Percentiles rank a stretch among this genome's conserved stretches.
Conservation (phyloP, 2,329 filamentous ascomycete species). For the Paraphoma sp. region DNA sequence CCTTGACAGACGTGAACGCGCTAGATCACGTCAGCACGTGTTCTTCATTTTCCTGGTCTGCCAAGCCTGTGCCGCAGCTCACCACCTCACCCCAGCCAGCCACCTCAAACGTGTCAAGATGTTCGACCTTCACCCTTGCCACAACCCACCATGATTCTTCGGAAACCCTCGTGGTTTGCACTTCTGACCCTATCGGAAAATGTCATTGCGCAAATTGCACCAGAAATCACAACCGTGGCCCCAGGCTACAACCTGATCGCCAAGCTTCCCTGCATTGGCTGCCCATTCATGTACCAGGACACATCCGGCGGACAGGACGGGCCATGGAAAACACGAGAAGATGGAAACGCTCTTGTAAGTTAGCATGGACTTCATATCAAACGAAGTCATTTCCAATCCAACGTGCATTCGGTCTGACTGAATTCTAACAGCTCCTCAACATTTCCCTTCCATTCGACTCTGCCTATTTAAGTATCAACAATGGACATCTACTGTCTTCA, state of each 20-base stretch:
- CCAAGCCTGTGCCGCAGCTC: constrained; percentile 16
- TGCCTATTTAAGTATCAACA: constrained; percentile 34
- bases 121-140: background rate
- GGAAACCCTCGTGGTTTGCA: constrained; percentile 10
- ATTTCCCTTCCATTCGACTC: constrained; percentile 38
- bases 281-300: constrained; percentile 42
- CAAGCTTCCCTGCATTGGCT: constrained; percentile 41
- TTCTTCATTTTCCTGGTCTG: background rate
- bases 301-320: constrained; percentile 29
- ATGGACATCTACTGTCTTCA: constrained; percentile 23
- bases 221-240: constrained; percentile 37
- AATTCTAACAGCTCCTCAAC: constrained; percentile 32
- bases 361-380: too few relatives aligned
- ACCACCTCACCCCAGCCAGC: background rate
- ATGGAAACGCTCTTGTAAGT: constrained; percentile 37
- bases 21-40: background rate
- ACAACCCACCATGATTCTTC: constrained; percentile 21
- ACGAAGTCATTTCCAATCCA: too few relatives aligned
- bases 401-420: too few relatives aligned
- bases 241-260: constrained; percentile 42
- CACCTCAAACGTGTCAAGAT: constrained; percentile 18
- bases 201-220: constrained; percentile 26
- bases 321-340: constrained; percentile 31
- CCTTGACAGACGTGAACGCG: background rate
- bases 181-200: constrained; percentile 1